phyloP scores from a whole-genome alignment of 2,329 filamentous ascomycete genomes.

The Remersonia thermophila region DNA sequence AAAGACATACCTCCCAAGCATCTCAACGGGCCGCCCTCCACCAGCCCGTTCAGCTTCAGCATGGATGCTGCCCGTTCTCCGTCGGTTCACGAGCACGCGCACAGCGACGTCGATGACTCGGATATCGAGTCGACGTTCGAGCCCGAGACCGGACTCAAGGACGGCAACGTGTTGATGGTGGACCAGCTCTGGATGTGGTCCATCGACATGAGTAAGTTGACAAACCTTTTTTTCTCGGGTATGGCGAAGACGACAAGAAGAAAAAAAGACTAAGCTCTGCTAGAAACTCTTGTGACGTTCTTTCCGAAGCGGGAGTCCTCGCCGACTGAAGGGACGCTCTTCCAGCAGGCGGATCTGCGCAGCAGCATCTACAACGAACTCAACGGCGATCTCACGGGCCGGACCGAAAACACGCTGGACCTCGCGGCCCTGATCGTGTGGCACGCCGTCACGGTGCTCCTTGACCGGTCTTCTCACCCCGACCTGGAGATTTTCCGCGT shows the following conservation, averaged over 20 bases:
- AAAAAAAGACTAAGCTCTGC: conserved; percentile 20
- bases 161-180: conserved; percentile 53
- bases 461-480: conserved; percentile 46
- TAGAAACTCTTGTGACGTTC: conserved; percentile 36
- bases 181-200: conserved; percentile 54
- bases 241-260: too few species aligned
- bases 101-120: conserved; percentile 3
- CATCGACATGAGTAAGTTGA: conserved; percentile 36
- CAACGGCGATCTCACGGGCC: conserved; percentile 50
- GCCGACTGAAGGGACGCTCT: conserved; percentile 41
- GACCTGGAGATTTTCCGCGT: conserved; percentile 53
- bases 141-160: conserved; percentile 16
- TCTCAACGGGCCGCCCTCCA: neutral
- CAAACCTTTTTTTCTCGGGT: neutral
- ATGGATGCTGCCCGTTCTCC: too few species aligned
- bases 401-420: conserved; percentile 49
- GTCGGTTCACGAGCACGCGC: conserved; percentile 2
- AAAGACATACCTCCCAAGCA: conserved; percentile 19
- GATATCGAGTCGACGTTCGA: conserved; percentile 24
- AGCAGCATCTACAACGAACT: conserved; percentile 55
- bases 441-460: conserved; percentile 49
- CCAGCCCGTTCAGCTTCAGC: neutral
- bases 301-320: conserved; percentile 44
- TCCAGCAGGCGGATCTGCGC: conserved; percentile 48
- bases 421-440: conserved; percentile 49